These are phyloP conservation scores for Solanum medicagineum DNA, from an alignment of 257 asterid genomes.

Conservation along the genomic window DNA sequence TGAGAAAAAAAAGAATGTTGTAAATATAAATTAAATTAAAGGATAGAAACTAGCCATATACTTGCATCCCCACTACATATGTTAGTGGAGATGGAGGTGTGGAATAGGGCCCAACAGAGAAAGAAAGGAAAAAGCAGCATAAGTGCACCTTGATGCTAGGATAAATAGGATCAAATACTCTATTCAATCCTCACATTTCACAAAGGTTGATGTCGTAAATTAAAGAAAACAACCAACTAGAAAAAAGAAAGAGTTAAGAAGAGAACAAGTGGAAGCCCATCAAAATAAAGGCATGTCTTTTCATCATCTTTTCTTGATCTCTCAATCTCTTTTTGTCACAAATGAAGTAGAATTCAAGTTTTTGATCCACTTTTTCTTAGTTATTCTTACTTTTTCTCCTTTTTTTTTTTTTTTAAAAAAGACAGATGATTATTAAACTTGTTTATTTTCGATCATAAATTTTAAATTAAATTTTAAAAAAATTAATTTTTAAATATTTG, in stretches of 20 bases:
- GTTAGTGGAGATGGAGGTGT: slow-evolving; percentile 7
- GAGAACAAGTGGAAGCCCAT: not conserved
- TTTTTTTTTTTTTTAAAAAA: too few relatives aligned
- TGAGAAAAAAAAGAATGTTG: slow-evolving; percentile 25
- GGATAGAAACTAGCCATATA: slow-evolving; percentile 38
- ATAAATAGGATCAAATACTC: slow-evolving; percentile 24
- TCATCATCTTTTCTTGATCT: slow-evolving; percentile 12
- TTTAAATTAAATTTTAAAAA: not conserved
- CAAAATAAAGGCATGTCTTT: slow-evolving; percentile 6
- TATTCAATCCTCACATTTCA: not conserved
- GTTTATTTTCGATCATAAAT: not conserved
- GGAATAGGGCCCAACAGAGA: slow-evolving; percentile 15
- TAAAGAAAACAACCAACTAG: not conserved
- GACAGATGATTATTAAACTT: too few relatives aligned
- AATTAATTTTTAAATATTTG: not conserved
- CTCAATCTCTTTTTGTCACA: slow-evolving; percentile 4
- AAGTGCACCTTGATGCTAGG: not conserved
- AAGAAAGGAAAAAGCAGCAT: slow-evolving; percentile 1
- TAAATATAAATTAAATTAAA: slow-evolving; percentile 29
- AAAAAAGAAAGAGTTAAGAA: not conserved
- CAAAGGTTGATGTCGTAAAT: not conserved
- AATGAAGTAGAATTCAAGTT: slow-evolving; percentile 18
- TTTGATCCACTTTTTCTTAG: slow-evolving; percentile 12
- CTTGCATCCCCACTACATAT: slow-evolving; percentile 31
- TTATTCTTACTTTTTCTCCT: slow-evolving; percentile 38